phyloP scores from a whole-genome alignment of 768 basidiomycete genomes.

The Mycena rosella region DNA sequence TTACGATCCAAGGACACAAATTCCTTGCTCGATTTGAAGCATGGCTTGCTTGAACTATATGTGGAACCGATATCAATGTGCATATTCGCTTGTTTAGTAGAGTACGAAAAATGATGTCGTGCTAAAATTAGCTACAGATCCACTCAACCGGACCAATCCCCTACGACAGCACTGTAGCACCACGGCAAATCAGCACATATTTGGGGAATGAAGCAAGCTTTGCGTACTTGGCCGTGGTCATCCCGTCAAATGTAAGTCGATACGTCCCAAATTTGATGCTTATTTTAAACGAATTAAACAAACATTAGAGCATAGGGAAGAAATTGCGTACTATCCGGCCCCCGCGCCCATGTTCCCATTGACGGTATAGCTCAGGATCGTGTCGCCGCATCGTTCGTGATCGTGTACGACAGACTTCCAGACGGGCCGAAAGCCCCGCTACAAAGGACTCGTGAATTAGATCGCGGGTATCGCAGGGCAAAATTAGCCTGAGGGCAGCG shows the following conservation, averaged over 20 bases:
- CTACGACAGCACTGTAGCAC: constrained; percentile 15
- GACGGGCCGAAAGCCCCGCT: constrained; percentile 36
- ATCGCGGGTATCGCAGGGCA: neutral
- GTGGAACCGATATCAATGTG: no score
- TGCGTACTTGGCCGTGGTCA: constrained; percentile 34
- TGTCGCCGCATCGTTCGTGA: constrained; percentile 30
- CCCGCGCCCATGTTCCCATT: constrained; percentile 34
- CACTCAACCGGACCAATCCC: constrained; percentile 20
- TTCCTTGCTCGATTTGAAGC: no score
- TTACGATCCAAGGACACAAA: no score
- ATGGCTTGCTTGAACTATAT: no score
- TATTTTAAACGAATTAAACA: neutral
- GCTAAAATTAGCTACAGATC: no score
- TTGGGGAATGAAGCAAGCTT: neutral
- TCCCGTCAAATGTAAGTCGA: constrained; percentile 29
- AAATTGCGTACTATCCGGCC: constrained; percentile 30
- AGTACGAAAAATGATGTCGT: no score
- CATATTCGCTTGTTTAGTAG: no score
- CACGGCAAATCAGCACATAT: neutral
- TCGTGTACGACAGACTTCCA: constrained; percentile 27
- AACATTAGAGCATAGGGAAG: no score
- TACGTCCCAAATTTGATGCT: constrained; percentile 38
- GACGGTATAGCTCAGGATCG: constrained; percentile 32
- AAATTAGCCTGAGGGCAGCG: neutral
- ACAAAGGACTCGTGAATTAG: neutral